phyloP scores from a whole-genome alignment of 2,329 filamentous ascomycete genomes.

The Pseudonectria buxi region DNA sequence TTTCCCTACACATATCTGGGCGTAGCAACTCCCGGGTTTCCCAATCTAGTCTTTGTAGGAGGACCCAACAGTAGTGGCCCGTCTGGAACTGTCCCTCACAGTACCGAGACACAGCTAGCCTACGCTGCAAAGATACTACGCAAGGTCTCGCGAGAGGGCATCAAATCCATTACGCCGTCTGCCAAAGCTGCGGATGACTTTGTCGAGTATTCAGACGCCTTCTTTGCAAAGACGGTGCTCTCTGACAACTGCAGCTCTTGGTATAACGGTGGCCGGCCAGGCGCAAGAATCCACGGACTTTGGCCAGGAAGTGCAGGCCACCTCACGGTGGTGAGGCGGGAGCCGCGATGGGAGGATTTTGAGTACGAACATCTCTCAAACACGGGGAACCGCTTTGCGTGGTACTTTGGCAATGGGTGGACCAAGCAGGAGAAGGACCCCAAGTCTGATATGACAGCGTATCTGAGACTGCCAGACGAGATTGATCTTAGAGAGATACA shows the following conservation, averaged over 20 bases:
- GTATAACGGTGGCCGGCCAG: constrained; percentile 62
- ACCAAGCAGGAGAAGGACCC: constrained; percentile 51
- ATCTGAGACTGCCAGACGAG: constrained; percentile 49
- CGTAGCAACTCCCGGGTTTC: constrained; percentile 55
- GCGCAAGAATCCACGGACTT: constrained; percentile 57
- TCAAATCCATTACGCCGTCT: constrained; percentile 53
- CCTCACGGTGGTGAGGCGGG: constrained; percentile 48
- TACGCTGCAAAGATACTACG: constrained; percentile 62
- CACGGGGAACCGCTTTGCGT: constrained; percentile 48
- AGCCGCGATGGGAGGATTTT: constrained; percentile 52
- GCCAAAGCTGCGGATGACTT: constrained; percentile 58
- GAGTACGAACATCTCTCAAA: constrained; percentile 40
- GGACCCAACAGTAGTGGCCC: constrained; percentile 54
- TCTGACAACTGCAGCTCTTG: constrained; percentile 61
- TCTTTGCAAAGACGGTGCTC: constrained; percentile 48
- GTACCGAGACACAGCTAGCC: constrained; percentile 57
- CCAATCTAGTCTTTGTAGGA: constrained; percentile 59
- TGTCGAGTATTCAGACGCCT: constrained; percentile 50
- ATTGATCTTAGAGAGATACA: constrained; percentile 57
- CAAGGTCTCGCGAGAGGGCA: constrained; percentile 59
- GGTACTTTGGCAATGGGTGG: constrained; percentile 62
- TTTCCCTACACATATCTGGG: constrained; percentile 65
- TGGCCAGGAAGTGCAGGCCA: constrained; percentile 65
- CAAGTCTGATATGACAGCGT: constrained; percentile 54
- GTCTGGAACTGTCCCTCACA: constrained; percentile 61